Base-by-base conservation (phyloP, 371 early-diverging fungal species). In the Parasitella parasitica region DNA sequence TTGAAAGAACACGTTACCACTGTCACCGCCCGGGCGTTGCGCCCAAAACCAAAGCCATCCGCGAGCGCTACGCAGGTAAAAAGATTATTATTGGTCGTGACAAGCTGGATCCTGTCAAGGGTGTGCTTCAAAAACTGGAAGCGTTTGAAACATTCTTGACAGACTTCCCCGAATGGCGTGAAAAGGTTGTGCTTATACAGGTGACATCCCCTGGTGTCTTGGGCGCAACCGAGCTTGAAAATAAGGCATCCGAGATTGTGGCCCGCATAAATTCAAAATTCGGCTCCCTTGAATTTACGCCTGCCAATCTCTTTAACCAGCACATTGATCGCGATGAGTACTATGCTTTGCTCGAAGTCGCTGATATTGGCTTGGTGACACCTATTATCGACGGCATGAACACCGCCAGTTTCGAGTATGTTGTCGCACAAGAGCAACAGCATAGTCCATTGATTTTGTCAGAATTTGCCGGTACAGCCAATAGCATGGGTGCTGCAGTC, bases 321-420 rank as follows among this genome's bases (percentile, higher is more conserved):
- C 89, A 94, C 58, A 92, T 99, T 34, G 92, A 92, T 38, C 89
- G 90, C 39, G 93, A 92, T 67, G 99, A 99, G 67, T 96, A 99
- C 62, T 92, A 92, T 67, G 99, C 99, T 0, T 78, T 99, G 15
- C 84, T 99, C 36, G 85, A 91, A n/a, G 86, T 94, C 2, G 98
- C 98, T 26, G 99, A 99, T 76, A 90, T 93, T 12, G 94, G 94
- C 15, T 71, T 99, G 20, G 94, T 99, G 53, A 99, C 99, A 6
- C 90, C 94, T 35, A 81, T 99, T 12, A 86, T 97, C 22, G 99
- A 99, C 71, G 99, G 99, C 37, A 99, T 99, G 99, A 99, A 99
- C 77, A 91, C 99, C 6, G 96, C 97, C 0, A 91, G 95, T 43
- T 93, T 98, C 62, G 99, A 99, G 76, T 99, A 94, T 76, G 87